Base-by-base conservation (phyloP, 495 filamentous ascomycete genomes). In the Chlorociboria aeruginascens region DNA sequence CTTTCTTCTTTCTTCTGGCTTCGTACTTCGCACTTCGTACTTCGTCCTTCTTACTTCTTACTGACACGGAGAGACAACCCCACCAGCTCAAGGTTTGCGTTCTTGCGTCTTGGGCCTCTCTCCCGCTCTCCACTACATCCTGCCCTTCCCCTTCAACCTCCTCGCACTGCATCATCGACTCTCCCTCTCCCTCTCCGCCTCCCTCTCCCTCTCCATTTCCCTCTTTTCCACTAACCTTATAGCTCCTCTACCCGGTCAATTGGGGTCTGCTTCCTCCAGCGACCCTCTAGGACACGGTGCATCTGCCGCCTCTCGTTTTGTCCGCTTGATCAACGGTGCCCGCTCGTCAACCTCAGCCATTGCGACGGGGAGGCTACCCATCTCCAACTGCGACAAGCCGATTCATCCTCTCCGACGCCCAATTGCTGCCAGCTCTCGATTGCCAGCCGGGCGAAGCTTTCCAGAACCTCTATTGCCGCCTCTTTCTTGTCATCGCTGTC, bases 351-450 rank as follows among this genome's bases (percentile, higher is more conserved):
- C 40, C 29, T 25, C 20, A 28, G 20, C 30, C 40, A 54, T 51
- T 54, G 48, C 46, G 45, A 52, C 48, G 44, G 29, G 43, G 51
- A 42, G 43, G 33, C 50, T 40, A 40, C 12, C 37, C 37, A 31
- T 11, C 38, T 13, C 40, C 50, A 36, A 49, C 55, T 57, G 55
- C 52, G 48, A 38, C 32, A 40, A 47, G 29, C 49, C 56, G 51
- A 45, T 43, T 51, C 46, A 28, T 34, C 45, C 39, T 52, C 50
- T 54, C 48, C 35, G 48, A 35, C 42, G 13, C 46, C 28, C n/a
- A n/a, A 30, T 48, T 40, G 42, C 42, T 48, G 45, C 33, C 45
- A 43, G 9, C 30, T 32, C 29, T 45, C 31, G 30, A 51, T 20
- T 36, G 32, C 9, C 40, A 48, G 37, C 45, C 37, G 30, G 25